phyloP scores from a whole-genome alignment of 148 eudicot genomes.

The Camellia japonica region DNA sequence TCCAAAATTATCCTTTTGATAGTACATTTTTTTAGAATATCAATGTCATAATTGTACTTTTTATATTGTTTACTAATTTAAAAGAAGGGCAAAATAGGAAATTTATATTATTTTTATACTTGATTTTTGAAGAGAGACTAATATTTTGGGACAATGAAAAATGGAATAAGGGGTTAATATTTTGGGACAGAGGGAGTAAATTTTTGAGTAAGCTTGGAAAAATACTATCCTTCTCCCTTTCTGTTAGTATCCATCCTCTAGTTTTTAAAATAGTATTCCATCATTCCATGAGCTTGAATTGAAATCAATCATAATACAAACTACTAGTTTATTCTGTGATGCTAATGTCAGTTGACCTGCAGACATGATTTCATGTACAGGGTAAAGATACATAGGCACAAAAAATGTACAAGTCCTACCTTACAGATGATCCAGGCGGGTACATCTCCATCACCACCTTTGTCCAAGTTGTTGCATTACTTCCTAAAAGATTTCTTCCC shows the following conservation, averaged over 20 bases:
- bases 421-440: slow-evolving; percentile 64
- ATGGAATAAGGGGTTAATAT: too few species aligned
- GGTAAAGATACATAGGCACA: background rate
- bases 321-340: background rate
- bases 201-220: background rate
- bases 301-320: background rate
- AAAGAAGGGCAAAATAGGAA: too few species aligned
- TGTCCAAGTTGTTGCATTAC: slow-evolving; percentile 58
- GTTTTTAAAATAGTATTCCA: background rate
- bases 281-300: too few species aligned
- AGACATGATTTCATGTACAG: background rate
- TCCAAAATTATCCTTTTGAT: too few species aligned
- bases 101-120: too few species aligned
- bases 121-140: too few species aligned
- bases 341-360: background rate
- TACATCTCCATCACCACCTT: slow-evolving; percentile 76
- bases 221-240: background rate
- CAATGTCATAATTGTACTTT: too few species aligned
- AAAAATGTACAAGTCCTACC: slow-evolving; percentile 32
- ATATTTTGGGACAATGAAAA: too few species aligned
- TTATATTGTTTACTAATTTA: too few species aligned
- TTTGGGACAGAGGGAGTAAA: too few species aligned
- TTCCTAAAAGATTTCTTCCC: slow-evolving; percentile 49
- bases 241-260: background rate
- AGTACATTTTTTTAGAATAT: too few species aligned